Evolutionary conservation across 1,284 basidiomycete genomes (phyloP), one percentile per base, ranked within the genome.

Genomic region (Cutaneotrichosporon dermatis): DNA sequence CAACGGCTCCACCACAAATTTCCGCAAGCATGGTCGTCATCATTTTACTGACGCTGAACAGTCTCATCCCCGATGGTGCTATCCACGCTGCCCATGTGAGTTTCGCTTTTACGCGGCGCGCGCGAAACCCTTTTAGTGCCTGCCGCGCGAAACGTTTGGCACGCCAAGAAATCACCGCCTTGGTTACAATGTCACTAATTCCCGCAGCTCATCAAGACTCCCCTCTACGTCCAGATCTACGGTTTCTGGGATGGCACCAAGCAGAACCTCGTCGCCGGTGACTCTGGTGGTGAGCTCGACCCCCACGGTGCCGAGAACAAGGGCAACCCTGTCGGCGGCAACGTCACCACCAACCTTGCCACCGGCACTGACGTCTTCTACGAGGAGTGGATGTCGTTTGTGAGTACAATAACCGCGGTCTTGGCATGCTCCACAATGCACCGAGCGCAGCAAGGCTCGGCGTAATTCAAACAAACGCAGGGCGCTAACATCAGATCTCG

Each of bases 321-420:
- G 63, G 81, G 81, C 46, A 82, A 82, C 76, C 81, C 81, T 44
- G 70, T 80, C 54, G 81, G 81, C 39, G 81, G 81, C 44, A 81
- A 81, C 66, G 81, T 81, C 53, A 81, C 81, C 51, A 77, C 79
- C 39, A 79, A 81, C 72, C 77, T 75, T 62, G 66, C 79, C 40
- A 73, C 72, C 9, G 81, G 80, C 34, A 46, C 66, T 35, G 81
- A 82, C 56, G 79, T 80, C 41, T 79, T 77, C 66, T 82, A 82
- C 77, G 73, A 81, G 70, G 80, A 82, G 69, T 82, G 81, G 81
- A 81, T 77, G 75, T 71, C 68, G 12, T 76, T 76, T 54, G 70
- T 73, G 62, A 55, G 58, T 25, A 25, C 25, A 25, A 25, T 25
- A 25, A 25, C 25, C 25, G 25, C 25, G 25, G 25, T 25, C 25